Evolutionary conservation across 2,329 filamentous ascomycete genomes (phyloP), one percentile per base, ranked within the genome.

Genomic region (Exutisphaerella laricina): DNA sequence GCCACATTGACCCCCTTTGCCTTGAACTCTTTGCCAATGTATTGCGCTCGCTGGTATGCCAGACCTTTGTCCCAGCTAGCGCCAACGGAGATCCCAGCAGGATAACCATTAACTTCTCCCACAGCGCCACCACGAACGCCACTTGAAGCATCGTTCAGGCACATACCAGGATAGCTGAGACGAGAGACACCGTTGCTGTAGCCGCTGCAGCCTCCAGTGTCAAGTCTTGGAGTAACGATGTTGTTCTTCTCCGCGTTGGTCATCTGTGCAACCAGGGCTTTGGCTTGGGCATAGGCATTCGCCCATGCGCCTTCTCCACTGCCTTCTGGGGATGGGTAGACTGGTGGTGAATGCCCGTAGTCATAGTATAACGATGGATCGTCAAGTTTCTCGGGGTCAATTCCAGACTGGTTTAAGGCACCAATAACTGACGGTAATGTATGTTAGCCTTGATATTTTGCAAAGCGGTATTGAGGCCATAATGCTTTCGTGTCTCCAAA

Each of bases 121-220:
- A 58, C 59, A 86, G 94, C 49, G 92, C 75, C 22, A 48, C 58
- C 58, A 5, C 62, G 58, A 21, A 67, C 58, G 10, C 62, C 62
- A 10, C 59, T 56, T 4, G 63, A 61, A 0, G 62, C 66, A 45
- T 69, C 67, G 9, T 65, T 61, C 1, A 69, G 52, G 39, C 67
- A 70, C 4, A 70, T 55, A 8, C 66, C 65, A n/a, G 54, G 57
- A 41, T 67, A 69, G 10, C 62, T 62, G 4, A 69, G 57, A 4
- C 66, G 53, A 8, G 56, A 47, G 8, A 69, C 63, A 9, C 62
- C 56, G 5, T 58, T 59, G 9, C 66, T 63, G 56, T 88, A 86
- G 21, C 85, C 68, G 23, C 81, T 57, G 41, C 66, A 69, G 14
- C 58, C 56, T 16, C 45, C 46, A 7, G 18, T 43, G 17, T 48